Conservation (phyloP, 345 rosid species). For the Populus ilicifolia region DNA sequence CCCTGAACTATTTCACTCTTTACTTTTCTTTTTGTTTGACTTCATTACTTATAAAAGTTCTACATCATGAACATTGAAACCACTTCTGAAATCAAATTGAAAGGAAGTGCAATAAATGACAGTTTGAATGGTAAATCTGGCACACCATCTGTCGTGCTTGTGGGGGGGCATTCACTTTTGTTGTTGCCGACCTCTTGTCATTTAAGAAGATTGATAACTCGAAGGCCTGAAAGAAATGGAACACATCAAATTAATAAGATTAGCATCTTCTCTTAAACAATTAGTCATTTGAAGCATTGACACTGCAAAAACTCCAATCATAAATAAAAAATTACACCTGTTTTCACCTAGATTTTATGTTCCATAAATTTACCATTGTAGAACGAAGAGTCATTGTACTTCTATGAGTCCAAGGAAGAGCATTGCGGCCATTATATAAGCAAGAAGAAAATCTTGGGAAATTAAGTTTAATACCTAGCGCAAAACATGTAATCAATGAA, state of each 20-base stretch:
- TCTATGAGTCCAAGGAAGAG: conserved; percentile 38
- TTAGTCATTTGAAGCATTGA: neutral
- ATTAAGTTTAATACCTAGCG: conserved; percentile 41
- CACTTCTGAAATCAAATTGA: neutral
- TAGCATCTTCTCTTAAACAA: neutral
- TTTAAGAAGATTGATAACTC: conserved; percentile 35
- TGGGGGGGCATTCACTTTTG: conserved; percentile 55
- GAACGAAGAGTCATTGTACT: conserved; percentile 43
- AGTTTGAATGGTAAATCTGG: conserved; percentile 12
- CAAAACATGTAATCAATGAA: conserved; percentile 8
- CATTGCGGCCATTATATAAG: conserved; percentile 31
- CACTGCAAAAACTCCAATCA: neutral
- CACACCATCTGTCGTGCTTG: conserved; percentile 68
- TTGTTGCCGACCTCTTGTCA: conserved; percentile 44
- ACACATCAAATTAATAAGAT: neutral
- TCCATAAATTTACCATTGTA: conserved; percentile 46
- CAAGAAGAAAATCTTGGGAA: conserved; percentile 32
- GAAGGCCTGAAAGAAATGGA: conserved; percentile 39
- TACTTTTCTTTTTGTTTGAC: neutral
- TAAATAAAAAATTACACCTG: neutral
- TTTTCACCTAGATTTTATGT: conserved; percentile 2
- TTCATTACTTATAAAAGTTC: neutral
- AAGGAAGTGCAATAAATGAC: neutral
- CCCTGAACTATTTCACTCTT: neutral
- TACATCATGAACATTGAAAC: neutral